Conservation (phyloP, 2,329 filamentous ascomycete species). For the Huntiella abstrusa region DNA sequence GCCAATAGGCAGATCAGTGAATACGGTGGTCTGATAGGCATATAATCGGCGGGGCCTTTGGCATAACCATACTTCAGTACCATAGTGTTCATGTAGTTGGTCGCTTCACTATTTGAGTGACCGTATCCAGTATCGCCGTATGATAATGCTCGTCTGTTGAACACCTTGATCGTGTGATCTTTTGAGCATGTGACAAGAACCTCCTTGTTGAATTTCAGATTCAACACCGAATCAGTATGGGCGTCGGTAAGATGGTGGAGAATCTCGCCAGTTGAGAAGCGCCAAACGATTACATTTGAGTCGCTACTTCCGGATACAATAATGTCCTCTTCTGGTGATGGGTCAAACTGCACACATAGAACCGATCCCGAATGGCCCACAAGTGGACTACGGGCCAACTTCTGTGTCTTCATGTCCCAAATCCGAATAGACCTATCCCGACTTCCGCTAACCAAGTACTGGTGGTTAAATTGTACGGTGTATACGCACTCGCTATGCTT, state of each 20-base stretch:
- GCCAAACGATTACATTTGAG: slow-evolving; percentile 77
- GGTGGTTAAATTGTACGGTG: slow-evolving; percentile 71
- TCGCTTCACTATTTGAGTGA: slow-evolving; percentile 13
- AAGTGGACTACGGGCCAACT: slow-evolving; percentile 57
- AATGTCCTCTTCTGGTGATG: slow-evolving; percentile 67
- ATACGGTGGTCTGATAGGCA: slow-evolving; percentile 43
- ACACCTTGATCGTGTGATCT: slow-evolving; percentile 91
- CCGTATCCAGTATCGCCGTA: slow-evolving; percentile 40
- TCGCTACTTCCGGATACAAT: slow-evolving; percentile 95
- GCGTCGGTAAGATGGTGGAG: slow-evolving; percentile 58
- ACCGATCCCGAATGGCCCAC: slow-evolving; percentile 69
- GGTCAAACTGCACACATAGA: slow-evolving; percentile 86
- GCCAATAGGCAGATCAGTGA: slow-evolving; percentile 60
- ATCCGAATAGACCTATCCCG: slow-evolving; percentile 73
- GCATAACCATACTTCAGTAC: slow-evolving; percentile 37
- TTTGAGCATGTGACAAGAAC: slow-evolving; percentile 95
- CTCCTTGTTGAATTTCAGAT: slow-evolving; percentile 77
- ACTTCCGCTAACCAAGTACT: slow-evolving; percentile 83
- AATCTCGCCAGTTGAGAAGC: slow-evolving; percentile 73
- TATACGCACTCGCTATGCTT: slow-evolving; percentile 89
- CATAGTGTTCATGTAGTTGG: slow-evolving; percentile 34
- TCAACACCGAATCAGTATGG: slow-evolving; percentile 79
- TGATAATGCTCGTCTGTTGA: slow-evolving; percentile 58
- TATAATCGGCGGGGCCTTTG: slow-evolving; percentile 24
- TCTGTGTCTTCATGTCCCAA: slow-evolving; percentile 71